Conservation (phyloP, 139 green algal species). For the Haematococcus sp. region DNA sequence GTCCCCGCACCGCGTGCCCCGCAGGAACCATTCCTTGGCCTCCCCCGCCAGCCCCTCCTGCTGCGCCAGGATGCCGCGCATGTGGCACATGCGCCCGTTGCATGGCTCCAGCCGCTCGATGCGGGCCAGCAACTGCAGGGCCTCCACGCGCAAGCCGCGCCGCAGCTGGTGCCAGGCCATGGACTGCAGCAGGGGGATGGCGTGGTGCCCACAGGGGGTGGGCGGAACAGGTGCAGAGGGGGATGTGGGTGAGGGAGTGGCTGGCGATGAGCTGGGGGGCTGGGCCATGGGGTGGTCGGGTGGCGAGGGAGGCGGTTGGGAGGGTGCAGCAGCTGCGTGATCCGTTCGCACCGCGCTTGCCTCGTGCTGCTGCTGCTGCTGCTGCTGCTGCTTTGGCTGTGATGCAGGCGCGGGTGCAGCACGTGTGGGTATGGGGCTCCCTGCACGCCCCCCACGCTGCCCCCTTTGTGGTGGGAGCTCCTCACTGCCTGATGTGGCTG, state of each 20-base stretch:
- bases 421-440: too few relatives aligned
- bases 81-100: slow-evolving; percentile 56
- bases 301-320: not conserved
- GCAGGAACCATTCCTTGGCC: slow-evolving; percentile 39
- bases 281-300: not conserved
- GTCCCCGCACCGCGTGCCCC: slow-evolving; percentile 14
- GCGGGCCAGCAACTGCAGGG: slow-evolving; percentile 23
- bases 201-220: not conserved
- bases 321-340: not conserved
- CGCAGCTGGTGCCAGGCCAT: slow-evolving; percentile 16
- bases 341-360: not conserved
- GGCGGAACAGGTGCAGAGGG: not conserved
- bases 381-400: not conserved
- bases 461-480: not conserved
- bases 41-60: slow-evolving; percentile 41
- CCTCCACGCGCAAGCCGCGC: slow-evolving; percentile 17
- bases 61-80: slow-evolving; percentile 48
- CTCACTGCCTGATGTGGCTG: not conserved
- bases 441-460: not conserved
- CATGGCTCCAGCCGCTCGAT: slow-evolving; percentile 35
- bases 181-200: slow-evolving; percentile 13
- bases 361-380: slow-evolving; percentile 8
- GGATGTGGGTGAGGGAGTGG: not conserved
- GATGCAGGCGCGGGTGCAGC: too few relatives aligned
- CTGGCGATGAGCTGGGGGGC: not conserved